A percentile compares a stretch with the other conserved stretches of the same genome.
Evolutionary conservation across 495 filamentous ascomycete genomes (phyloP).

Genomic region (Trichoderma virens): DNA sequence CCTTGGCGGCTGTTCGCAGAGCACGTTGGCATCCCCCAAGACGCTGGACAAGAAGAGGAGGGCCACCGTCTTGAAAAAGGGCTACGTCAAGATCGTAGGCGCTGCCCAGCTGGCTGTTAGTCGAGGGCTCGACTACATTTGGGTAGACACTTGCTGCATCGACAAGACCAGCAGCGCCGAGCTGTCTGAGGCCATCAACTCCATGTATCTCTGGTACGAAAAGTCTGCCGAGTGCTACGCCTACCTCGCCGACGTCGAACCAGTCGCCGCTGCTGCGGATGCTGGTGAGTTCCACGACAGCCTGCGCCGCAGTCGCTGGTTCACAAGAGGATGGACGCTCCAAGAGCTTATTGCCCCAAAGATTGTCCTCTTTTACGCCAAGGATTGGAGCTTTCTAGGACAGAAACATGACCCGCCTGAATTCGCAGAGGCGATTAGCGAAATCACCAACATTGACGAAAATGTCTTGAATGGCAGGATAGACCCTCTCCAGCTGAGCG

Average conservation of each 20-base stretch:
- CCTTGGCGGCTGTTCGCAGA: background rate
- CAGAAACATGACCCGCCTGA: slow-evolving; percentile 14
- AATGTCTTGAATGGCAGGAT: slow-evolving; percentile 13
- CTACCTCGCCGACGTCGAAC: slow-evolving; percentile 26
- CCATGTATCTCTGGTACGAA: slow-evolving; percentile 35
- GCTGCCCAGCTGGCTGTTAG: slow-evolving; percentile 16
- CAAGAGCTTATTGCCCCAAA: slow-evolving; percentile 31
- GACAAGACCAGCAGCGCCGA: slow-evolving; percentile 39
- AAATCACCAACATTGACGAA: slow-evolving; percentile 25
- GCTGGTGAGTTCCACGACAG: slow-evolving; percentile 14
- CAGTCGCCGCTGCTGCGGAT: background rate
- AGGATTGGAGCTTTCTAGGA: slow-evolving; percentile 24
- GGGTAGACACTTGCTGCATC: slow-evolving; percentile 37
- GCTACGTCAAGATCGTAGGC: slow-evolving; percentile 22
- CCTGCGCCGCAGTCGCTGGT: slow-evolving; percentile 25
- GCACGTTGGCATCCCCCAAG: background rate
- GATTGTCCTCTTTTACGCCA: slow-evolving; percentile 25
- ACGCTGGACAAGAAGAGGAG: background rate
- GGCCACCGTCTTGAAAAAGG: background rate
- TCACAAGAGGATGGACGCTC: slow-evolving; percentile 34
- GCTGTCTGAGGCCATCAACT: slow-evolving; percentile 37
- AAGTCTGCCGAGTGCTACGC: slow-evolving; percentile 31
- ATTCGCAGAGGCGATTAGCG: slow-evolving; percentile 19
- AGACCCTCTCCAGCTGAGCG: background rate
- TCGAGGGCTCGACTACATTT: slow-evolving; percentile 22